Evolutionary conservation across 2,329 filamentous ascomycete species (phyloP), one percentile per base, ranked within the genome.

Genomic region (Diaporthe helianthi): DNA sequence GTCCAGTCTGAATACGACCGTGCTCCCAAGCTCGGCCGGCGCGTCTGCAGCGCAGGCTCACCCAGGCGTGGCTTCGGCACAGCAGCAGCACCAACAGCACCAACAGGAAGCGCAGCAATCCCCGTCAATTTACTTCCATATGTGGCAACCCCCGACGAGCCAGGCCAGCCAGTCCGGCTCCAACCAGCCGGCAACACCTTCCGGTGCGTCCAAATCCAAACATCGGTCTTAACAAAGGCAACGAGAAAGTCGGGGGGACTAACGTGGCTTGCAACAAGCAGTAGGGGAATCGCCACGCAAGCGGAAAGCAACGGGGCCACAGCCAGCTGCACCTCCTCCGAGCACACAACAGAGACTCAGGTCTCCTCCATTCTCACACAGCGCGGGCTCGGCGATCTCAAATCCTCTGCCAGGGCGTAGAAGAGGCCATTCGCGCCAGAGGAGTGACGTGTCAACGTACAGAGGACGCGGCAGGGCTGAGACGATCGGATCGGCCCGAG

Each of bases 71-170:
- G 80, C 83, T 9, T 80, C 84, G 47, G 78, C 80, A 54, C 85
- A 86, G 70, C 88, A 90, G 74, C 86, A 89, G 69, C 88, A 90
- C 74, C 86, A 91, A 73, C 88, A 89, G 24, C 55, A 61, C 24
- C 55, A 60, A 26, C 58, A 90, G 74, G 88, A 89, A 55, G 80
- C 87, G 53, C 84, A 90, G 72, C 86, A 89, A 22, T 93, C 92
- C 49, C 89, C 91, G 0, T 92, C 90, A 26, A 92, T 97, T 58
- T 96, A 93, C 79, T 97, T 97, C 78, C 93, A 97, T 77, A 93
- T 97, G 78, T 97, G 94, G 93, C 92, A 95, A 70, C 94, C 94
- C 54, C 94, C 94, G 17, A 87, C 85, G 26, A 87, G 89, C 72
- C 86, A 92, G 79, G 83, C 84, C 72, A 85, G 86, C 70, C 81